These are phyloP conservation scores for Boletus rufocinnamomeus DNA, from an alignment of 768 basidiomycete species.

Conservation along the genomic window DNA sequence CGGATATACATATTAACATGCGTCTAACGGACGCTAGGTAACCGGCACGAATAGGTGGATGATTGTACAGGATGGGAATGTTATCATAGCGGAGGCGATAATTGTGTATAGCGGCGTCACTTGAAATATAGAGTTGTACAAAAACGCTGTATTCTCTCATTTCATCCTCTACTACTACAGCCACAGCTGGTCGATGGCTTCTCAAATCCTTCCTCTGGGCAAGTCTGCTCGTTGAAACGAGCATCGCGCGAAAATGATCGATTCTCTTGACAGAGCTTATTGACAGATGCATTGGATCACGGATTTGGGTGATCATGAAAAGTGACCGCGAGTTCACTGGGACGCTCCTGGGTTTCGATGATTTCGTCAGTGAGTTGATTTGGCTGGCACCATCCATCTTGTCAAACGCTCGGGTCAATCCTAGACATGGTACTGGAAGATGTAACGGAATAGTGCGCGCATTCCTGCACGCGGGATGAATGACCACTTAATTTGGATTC, in stretches of 20 bases:
- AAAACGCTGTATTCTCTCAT: background rate
- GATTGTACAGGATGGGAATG: slow-evolving; percentile 22
- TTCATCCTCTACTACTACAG: slow-evolving; percentile 1
- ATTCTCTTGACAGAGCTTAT: slow-evolving; percentile 69
- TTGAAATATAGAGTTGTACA: slow-evolving; percentile 17
- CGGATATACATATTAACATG: slow-evolving; percentile 24
- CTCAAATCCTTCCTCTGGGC: slow-evolving; percentile 94
- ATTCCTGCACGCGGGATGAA: background rate
- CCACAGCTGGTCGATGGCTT: slow-evolving; percentile 67
- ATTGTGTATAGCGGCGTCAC: slow-evolving; percentile 9
- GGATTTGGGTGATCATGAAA: slow-evolving; percentile 99
- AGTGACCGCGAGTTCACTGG: slow-evolving; percentile 96
- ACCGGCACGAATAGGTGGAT: slow-evolving; percentile 23
- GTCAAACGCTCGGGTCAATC: background rate
- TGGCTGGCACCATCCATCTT: background rate
- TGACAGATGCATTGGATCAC: slow-evolving; percentile 95
- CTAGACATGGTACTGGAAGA: slow-evolving; percentile 94
- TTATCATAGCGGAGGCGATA: slow-evolving; percentile 26
- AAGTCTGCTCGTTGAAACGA: slow-evolving; percentile 17
- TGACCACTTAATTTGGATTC: slow-evolving; percentile 1
- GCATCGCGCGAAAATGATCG: background rate
- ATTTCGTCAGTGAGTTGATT: slow-evolving; percentile 92
- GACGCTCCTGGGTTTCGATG: slow-evolving; percentile 93
- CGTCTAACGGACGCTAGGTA: slow-evolving; percentile 38
- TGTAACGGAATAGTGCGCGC: slow-evolving; percentile 89